Percentiles rank a stretch among this genome's conserved stretches.
These are phyloP conservation scores for Shiraia bambusicola DNA, from an alignment of 2,329 filamentous ascomycete species.

Conservation along the genomic window DNA sequence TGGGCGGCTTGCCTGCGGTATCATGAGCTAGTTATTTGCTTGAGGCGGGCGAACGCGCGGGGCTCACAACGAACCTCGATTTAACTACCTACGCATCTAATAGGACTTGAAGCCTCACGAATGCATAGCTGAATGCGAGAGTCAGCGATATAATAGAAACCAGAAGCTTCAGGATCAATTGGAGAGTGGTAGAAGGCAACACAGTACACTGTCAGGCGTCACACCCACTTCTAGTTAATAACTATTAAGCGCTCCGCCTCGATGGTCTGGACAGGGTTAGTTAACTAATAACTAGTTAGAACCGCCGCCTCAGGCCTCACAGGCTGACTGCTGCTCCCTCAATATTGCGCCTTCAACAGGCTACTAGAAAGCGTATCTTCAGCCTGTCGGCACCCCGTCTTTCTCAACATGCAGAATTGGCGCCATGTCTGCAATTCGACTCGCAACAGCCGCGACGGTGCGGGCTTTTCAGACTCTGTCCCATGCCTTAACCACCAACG, in stretches of 20 bases:
- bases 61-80: not conserved
- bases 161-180: conserved; percentile 1
- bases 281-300: too few species aligned
- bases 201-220: conserved; percentile 4
- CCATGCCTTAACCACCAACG: conserved; percentile 17
- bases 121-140: too few species aligned
- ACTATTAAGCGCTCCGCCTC: conserved; percentile 11
- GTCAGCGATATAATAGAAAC: not conserved
- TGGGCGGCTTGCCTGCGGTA: conserved; percentile 6
- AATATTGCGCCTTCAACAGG: conserved; percentile 2
- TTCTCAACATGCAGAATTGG: conserved; percentile 13
- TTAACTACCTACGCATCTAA: not conserved
- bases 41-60: not conserved
- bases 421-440: conserved; percentile 29
- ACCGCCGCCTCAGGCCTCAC: conserved; percentile 5
- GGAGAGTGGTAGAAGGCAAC: conserved; percentile 3
- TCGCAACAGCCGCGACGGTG: conserved; percentile 32
- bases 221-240: not conserved
- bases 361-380: conserved; percentile 3
- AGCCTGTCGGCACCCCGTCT: not conserved
- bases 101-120: conserved; percentile 1
- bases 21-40: not conserved
- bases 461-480: conserved; percentile 32
- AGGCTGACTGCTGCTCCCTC: not conserved
- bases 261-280: conserved; percentile 6